Conservation (phyloP, 192 early-diverging fungal genomes). For the Gaertneriomyces semiglobifer region DNA sequence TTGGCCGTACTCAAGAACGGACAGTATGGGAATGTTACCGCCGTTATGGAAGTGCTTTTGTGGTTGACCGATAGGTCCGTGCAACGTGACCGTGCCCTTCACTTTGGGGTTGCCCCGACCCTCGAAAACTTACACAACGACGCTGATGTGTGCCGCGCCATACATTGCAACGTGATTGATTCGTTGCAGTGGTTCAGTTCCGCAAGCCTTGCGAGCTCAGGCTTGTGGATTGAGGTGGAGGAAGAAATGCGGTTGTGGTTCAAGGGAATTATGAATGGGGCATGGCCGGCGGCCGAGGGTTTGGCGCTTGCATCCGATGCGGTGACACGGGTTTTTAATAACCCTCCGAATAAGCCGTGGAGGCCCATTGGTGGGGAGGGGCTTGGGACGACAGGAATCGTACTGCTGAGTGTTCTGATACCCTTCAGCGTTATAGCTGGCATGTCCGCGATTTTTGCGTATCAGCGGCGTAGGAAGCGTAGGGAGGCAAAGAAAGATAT, state of each 20-base stretch:
- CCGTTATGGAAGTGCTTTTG: constrained; percentile 17
- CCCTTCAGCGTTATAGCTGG: neutral
- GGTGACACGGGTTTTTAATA: constrained; percentile 3
- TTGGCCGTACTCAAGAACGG: constrained; percentile 23
- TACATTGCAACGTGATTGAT: constrained; percentile 12
- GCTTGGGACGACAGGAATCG: constrained; percentile 6
- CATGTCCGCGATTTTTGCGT: no score
- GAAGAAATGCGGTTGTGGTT: constrained; percentile 14
- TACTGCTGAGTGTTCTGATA: constrained; percentile 18
- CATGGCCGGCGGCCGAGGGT: constrained; percentile 4
- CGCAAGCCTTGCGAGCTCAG: constrained; percentile 11
- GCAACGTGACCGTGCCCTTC: constrained; percentile 13
- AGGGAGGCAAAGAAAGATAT: no score
- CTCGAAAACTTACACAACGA: constrained; percentile 6
- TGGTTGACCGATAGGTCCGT: constrained; percentile 21
- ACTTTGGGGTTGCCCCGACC: constrained; percentile 21
- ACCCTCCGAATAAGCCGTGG: neutral
- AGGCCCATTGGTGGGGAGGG: neutral
- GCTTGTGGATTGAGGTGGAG: constrained; percentile 17
- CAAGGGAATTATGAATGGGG: constrained; percentile 15
- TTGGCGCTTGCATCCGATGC: constrained; percentile 6
- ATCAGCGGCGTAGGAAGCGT: no score
- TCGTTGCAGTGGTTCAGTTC: neutral
- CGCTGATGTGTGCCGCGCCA: constrained; percentile 1
- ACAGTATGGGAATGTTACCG: constrained; percentile 16